These are phyloP conservation scores for Trichosporon sp. DNA, from an alignment of 1,284 basidiomycete genomes.

Conservation along the genomic window DNA sequence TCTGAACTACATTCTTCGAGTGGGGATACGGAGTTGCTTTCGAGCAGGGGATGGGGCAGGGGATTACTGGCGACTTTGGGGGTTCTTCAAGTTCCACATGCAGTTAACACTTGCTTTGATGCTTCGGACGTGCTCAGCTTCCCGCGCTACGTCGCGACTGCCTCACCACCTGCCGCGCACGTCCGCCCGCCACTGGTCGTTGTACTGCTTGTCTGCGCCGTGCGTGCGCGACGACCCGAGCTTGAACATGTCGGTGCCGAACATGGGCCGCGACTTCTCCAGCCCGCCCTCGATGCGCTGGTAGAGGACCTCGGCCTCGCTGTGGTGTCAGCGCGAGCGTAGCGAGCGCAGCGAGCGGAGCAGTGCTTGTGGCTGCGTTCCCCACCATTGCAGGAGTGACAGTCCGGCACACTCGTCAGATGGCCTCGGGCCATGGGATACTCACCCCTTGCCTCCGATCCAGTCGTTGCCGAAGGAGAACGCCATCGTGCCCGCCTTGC, in stretches of 20 bases:
- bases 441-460: constrained; percentile 46
- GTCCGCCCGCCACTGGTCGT: constrained; percentile 15
- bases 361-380: too few relatives aligned
- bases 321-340: not conserved
- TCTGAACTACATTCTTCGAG: not conserved
- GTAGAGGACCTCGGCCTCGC: constrained; percentile 12
- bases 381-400: too few relatives aligned
- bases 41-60: too few relatives aligned
- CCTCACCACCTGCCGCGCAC: constrained; percentile 18
- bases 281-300: constrained; percentile 9
- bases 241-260: constrained; percentile 29
- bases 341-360: not conserved
- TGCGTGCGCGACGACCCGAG: constrained; percentile 34
- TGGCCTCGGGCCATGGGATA: constrained; percentile 2
- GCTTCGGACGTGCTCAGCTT: not conserved
- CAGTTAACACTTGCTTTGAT: not conserved
- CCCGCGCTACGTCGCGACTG: too few relatives aligned
- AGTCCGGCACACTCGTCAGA: too few relatives aligned
- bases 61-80: too few relatives aligned
- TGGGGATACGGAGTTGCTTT: too few relatives aligned
- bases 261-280: constrained; percentile 11
- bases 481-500: constrained; percentile 36
- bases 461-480: constrained; percentile 47
- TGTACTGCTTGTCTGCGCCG: constrained; percentile 14
- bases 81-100: not conserved